phyloP scores from a whole-genome alignment of 768 basidiomycete species.

The Amanita molliuscula region DNA sequence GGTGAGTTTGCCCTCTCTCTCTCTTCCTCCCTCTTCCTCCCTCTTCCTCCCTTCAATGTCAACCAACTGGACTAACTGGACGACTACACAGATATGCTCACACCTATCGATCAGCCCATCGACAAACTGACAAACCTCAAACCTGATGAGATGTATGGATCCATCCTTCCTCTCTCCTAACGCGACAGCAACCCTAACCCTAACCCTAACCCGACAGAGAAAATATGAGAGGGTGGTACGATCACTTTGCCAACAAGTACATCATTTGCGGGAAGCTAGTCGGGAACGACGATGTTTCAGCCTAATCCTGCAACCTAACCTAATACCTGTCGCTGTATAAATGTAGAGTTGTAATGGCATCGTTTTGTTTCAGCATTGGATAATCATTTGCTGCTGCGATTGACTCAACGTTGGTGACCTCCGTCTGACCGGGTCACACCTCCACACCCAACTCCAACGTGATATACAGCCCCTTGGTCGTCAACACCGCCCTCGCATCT shows the following conservation, averaged over 20 bases:
- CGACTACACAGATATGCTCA: slow-evolving; percentile 76
- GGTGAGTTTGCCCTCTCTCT: slow-evolving; percentile 35
- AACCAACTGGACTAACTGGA: background rate
- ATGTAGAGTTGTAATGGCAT: background rate
- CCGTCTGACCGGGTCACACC: too few species aligned
- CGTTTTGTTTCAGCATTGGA: background rate
- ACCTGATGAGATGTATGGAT: slow-evolving; percentile 70
- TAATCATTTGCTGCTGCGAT: background rate
- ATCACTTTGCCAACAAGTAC: slow-evolving; percentile 90
- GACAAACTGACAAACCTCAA: slow-evolving; percentile 77
- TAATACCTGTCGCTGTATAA: background rate
- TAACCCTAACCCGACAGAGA: slow-evolving; percentile 39
- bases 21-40: background rate
- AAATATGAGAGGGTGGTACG: slow-evolving; percentile 94
- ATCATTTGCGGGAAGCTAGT: slow-evolving; percentile 84
- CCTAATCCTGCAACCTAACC: slow-evolving; percentile 16
- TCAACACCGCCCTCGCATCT: slow-evolving; percentile 52
- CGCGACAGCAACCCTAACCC: background rate
- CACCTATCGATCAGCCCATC: slow-evolving; percentile 74
- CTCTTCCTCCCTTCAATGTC: background rate
- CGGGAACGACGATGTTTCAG: slow-evolving; percentile 48
- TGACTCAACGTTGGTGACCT: too few species aligned
- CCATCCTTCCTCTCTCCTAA: slow-evolving; percentile 8
- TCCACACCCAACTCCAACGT: slow-evolving; percentile 19
- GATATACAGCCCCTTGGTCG: slow-evolving; percentile 60